phyloP scores from a whole-genome alignment of 106 monocot genomes.

The Allium fistulosum region DNA sequence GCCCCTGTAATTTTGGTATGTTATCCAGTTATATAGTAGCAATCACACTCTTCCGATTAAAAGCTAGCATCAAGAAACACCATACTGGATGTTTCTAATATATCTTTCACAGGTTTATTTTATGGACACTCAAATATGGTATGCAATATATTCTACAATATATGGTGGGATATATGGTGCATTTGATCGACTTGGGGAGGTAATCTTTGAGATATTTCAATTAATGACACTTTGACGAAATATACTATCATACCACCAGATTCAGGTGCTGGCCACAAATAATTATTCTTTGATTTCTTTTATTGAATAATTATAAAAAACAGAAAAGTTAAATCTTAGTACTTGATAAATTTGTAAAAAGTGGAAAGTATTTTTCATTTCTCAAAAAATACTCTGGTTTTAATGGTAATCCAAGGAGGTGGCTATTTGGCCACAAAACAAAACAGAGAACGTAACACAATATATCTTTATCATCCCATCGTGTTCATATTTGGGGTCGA shows the following conservation, averaged over 20 bases:
- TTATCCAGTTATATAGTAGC: constrained; percentile 7
- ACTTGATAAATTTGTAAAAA: too few relatives aligned
- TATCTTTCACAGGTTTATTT: constrained; percentile 71
- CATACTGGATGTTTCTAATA: not conserved
- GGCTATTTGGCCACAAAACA: too few relatives aligned
- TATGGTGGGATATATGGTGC: constrained; percentile 94
- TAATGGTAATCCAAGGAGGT: too few relatives aligned
- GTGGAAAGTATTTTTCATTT: too few relatives aligned
- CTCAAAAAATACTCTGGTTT: too few relatives aligned
- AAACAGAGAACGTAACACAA: too few relatives aligned
- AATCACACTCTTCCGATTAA: not conserved
- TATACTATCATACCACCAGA: too few relatives aligned
- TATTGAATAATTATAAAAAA: not conserved
- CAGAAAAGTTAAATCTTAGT: not conserved
- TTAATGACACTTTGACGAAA: not conserved
- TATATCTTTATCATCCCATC: too few relatives aligned
- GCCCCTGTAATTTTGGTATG: constrained; percentile 84
- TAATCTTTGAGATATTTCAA: constrained; percentile 6
- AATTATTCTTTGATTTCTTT: not conserved
- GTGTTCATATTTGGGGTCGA: too few relatives aligned
- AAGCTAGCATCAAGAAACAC: not conserved
- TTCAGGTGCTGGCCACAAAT: too few relatives aligned
- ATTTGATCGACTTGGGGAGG: constrained; percentile 94
- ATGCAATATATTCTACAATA: constrained; percentile 90
- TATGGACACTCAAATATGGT: constrained; percentile 99